Conservation (phyloP, 202 grass and related monocot species). For the Zizania palustris region DNA sequence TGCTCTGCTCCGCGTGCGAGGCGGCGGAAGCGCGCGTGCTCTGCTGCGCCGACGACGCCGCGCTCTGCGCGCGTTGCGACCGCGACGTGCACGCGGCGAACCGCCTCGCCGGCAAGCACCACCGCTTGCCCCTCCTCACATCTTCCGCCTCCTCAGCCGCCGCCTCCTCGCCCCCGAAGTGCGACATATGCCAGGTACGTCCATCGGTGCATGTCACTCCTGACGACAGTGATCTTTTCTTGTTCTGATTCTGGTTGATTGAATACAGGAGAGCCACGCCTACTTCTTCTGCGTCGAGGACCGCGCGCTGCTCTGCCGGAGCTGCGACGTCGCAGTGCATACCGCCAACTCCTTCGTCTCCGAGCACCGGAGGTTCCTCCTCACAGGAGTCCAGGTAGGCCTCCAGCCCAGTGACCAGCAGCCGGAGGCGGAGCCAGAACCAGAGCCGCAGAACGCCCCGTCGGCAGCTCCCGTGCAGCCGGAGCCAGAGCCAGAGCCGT, state of each 20-base stretch:
- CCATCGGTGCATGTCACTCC: no score
- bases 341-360: slow-evolving; percentile 79
- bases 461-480: slow-evolving; percentile 8
- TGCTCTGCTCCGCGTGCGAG: slow-evolving; percentile 95
- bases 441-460: not conserved
- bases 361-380: slow-evolving; percentile 78
- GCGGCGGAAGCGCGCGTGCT: slow-evolving; percentile 82
- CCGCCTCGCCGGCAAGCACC: slow-evolving; percentile 91
- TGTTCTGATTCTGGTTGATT: not conserved
- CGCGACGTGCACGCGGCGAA: slow-evolving; percentile 89
- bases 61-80: slow-evolving; percentile 81
- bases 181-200: slow-evolving; percentile 96
- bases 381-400: slow-evolving; percentile 94
- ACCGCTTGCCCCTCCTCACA: slow-evolving; percentile 61
- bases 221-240: not conserved
- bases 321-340: slow-evolving; percentile 87
- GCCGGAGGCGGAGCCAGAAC: not conserved
- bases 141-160: not conserved
- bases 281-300: slow-evolving; percentile 99
- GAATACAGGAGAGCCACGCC: slow-evolving; percentile 68
- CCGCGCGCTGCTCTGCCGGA: slow-evolving; percentile 86
- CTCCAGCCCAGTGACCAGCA: slow-evolving; percentile 51
- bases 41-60: slow-evolving; percentile 97
- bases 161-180: slow-evolving; percentile 47
- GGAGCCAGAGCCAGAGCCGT: not conserved